Evolutionary conservation across 1,139 yeast genomes (phyloP), one percentile per base, ranked within the genome.

Genomic region (Nakaseomyces uthaithaninus): DNA sequence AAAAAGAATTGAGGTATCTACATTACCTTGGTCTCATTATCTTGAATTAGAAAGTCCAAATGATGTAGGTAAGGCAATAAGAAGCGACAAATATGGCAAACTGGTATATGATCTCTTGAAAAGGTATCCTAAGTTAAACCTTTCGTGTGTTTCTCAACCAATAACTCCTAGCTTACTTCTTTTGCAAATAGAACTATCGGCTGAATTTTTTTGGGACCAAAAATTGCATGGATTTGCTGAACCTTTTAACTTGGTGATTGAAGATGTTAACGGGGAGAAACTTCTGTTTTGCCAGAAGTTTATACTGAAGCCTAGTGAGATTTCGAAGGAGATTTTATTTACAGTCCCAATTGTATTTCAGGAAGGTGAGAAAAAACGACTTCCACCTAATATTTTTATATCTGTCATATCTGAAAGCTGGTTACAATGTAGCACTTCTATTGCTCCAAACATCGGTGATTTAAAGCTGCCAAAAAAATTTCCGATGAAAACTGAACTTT

Each of bases 21-120:
- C 80, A 49, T 65, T 86, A 44, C 95, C 95, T 0, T 91, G 95
- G 87, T 62, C 71, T 12, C 76, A 81, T 34, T 89, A 87, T 54
- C 73, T 91, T 48, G 38, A 38, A 3, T 38, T 57, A 12, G 60
- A 65, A 5, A 74, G 75, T 37, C 75, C 91, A 1, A 76, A 77
- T 20, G 94, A 85, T 50, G 76, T 87, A 40, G 89, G 94, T 0
- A 87, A 80, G 56, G 91, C 93, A 0, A 71, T 91, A 24, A 74
- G 86, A 42, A 75, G 83, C 18, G 87, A 77, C 45, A 75, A 75
- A 20, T 69, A 69, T 50, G 93, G 94, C 6, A 70, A 72, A 42
- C 55, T 66, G 8, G 85, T 82, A 0, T 75, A 68, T 52, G 78
- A 80, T 23, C 59, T 81, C 48, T 60, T 89, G 4, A 71, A 72